Conservation (phyloP, 768 basidiomycete species). For the Paxillus rubicundulus region DNA sequence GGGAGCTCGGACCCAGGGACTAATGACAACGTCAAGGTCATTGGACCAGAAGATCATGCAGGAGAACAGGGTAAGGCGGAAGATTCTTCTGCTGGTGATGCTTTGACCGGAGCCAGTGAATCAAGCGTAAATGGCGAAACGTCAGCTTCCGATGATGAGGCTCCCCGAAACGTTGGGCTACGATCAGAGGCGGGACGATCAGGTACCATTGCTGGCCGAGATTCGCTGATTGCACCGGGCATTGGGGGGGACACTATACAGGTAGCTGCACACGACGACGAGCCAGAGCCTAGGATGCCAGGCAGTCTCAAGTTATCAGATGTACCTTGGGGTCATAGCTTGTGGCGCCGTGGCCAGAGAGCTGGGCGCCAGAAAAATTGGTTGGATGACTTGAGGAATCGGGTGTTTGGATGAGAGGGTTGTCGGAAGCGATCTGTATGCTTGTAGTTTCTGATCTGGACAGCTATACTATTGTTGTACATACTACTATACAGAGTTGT, state of each 20-base stretch:
- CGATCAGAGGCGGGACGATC: slow-evolving; percentile 2
- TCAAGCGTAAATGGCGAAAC: slow-evolving; percentile 11
- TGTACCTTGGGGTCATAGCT: slow-evolving; percentile 3
- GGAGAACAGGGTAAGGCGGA: slow-evolving; percentile 24
- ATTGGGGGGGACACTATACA: slow-evolving; percentile 4
- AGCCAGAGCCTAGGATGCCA: slow-evolving; percentile 44
- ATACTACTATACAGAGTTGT: not conserved
- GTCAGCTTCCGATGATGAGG: slow-evolving; percentile 2
- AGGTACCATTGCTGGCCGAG: not conserved
- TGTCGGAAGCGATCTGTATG: slow-evolving; percentile 3
- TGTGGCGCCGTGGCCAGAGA: not conserved
- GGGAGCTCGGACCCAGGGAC: slow-evolving; percentile 35
- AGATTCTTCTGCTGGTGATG: slow-evolving; percentile 14
- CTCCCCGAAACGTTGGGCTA: not conserved
- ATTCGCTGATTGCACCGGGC: not conserved
- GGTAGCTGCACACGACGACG: slow-evolving; percentile 20
- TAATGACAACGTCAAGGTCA: slow-evolving; percentile 43
- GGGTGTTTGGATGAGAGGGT: slow-evolving; percentile 19
- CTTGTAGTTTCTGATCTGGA: slow-evolving; percentile 2
- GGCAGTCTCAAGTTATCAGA: slow-evolving; percentile 45
- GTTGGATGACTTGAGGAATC: slow-evolving; percentile 21
- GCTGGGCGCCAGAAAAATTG: slow-evolving; percentile 11
- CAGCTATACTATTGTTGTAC: not conserved
- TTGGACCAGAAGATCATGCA: slow-evolving; percentile 25
- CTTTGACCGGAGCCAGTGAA: slow-evolving; percentile 21